Evolutionary conservation across 225 moss, liverwort and hornwort genomes (phyloP).

Genomic region (Marchantia paleacea): DNA sequence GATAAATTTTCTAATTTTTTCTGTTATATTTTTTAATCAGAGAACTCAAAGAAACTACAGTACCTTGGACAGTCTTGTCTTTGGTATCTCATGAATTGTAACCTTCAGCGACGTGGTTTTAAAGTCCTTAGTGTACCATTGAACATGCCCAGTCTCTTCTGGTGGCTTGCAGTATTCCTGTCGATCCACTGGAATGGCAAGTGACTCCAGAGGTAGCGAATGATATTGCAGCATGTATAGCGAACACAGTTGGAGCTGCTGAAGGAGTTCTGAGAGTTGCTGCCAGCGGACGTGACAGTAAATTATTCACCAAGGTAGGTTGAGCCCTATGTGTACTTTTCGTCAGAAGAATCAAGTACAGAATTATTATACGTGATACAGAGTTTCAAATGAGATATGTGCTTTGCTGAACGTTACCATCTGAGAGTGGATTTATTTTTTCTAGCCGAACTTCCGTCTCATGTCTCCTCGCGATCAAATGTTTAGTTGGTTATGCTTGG

Average conservation of each 20-base stretch:
- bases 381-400: too few species aligned
- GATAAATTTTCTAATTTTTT: too few species aligned
- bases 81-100: too few species aligned
- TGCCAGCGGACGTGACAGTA: constrained; percentile 80
- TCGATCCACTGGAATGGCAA: constrained; percentile 85
- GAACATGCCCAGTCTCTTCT: neutral
- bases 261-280: constrained; percentile 89
- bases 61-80: too few species aligned
- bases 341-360: neutral
- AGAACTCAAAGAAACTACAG: too few species aligned
- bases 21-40: too few species aligned
- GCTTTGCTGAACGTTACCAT: too few species aligned
- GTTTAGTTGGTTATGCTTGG: neutral
- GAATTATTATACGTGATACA: too few species aligned
- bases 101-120: too few species aligned
- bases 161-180: constrained; percentile 38
- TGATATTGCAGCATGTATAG: constrained; percentile 65
- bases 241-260: constrained; percentile 78
- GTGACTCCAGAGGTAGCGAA: constrained; percentile 66
- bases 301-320: constrained; percentile 67
- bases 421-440: neutral
- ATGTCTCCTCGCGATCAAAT: neutral
- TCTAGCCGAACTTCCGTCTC: neutral
- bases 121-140: too few species aligned
- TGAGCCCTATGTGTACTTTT: neutral